Conservation (phyloP, 2,329 filamentous ascomycete species). For the Aspergillus sclerotialis region DNA sequence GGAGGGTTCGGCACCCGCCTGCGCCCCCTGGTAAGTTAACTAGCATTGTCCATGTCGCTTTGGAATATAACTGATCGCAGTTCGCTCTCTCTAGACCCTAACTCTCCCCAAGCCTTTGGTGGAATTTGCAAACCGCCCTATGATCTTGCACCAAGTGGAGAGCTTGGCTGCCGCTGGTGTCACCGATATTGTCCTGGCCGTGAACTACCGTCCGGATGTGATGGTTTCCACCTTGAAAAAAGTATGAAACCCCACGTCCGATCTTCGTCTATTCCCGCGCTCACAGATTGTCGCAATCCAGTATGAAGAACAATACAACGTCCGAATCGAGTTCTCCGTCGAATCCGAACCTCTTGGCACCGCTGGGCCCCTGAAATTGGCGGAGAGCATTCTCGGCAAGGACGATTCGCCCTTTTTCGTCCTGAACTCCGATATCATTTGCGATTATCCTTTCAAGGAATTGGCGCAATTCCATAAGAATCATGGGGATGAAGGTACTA, state of each 20-base stretch:
- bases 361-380: slow-evolving; percentile 89
- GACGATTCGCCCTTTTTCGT: slow-evolving; percentile 96
- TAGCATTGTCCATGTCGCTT: slow-evolving; percentile 8
- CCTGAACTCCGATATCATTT: slow-evolving; percentile 96
- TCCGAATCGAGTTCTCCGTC: slow-evolving; percentile 95
- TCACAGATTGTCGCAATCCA: slow-evolving; percentile 22
- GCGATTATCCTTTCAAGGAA: slow-evolving; percentile 91
- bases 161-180: slow-evolving; percentile 88
- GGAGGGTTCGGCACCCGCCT: slow-evolving; percentile 98
- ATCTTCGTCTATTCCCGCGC: slow-evolving; percentile 18
- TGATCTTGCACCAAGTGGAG: slow-evolving; percentile 98
- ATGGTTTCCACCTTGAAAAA: slow-evolving; percentile 93
- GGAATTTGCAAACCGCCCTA: slow-evolving; percentile 97
- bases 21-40: slow-evolving; percentile 84
- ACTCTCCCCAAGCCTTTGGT: slow-evolving; percentile 96
- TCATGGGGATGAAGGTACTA: slow-evolving; percentile 93
- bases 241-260: slow-evolving; percentile 39
- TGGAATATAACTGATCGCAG: not conserved
- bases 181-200: slow-evolving; percentile 93
- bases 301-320: slow-evolving; percentile 88
- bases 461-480: slow-evolving; percentile 85
- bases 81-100: slow-evolving; percentile 60
- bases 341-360: slow-evolving; percentile 94
- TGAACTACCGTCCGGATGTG: slow-evolving; percentile 97
- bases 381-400: slow-evolving; percentile 85